These are phyloP conservation scores for Colletotrichum shisoi DNA, from an alignment of 2,329 filamentous ascomycete species.

Conservation along the genomic window DNA sequence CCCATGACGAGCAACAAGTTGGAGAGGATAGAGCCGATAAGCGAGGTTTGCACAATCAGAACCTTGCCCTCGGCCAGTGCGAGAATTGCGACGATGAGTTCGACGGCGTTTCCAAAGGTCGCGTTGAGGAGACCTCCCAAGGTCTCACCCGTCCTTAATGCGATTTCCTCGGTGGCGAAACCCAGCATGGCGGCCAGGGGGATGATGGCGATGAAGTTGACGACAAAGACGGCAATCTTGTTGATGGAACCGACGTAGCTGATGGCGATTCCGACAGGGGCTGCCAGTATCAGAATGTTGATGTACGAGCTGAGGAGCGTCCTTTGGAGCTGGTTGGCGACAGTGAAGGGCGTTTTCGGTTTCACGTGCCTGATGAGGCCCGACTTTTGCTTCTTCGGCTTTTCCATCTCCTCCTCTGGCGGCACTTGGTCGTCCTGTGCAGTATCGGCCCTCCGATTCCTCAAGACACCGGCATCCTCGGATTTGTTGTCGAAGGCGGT, in stretches of 20 bases:
- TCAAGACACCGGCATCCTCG: slow-evolving; percentile 43
- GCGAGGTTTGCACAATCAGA: slow-evolving; percentile 87
- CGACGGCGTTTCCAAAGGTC: slow-evolving; percentile 87
- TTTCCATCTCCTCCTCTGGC: slow-evolving; percentile 48
- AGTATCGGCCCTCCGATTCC: slow-evolving; percentile 48
- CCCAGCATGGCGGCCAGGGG: slow-evolving; percentile 86
- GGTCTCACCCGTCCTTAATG: slow-evolving; percentile 81
- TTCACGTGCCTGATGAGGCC: slow-evolving; percentile 56
- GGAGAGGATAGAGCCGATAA: slow-evolving; percentile 90
- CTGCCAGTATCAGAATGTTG: slow-evolving; percentile 80
- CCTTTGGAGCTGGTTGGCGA: slow-evolving; percentile 72
- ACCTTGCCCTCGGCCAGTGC: slow-evolving; percentile 78
- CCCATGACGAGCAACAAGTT: slow-evolving; percentile 89
- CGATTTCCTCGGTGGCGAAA: slow-evolving; percentile 90
- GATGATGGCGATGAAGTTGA: slow-evolving; percentile 95
- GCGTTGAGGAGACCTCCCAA: slow-evolving; percentile 89
- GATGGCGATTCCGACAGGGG: slow-evolving; percentile 80
- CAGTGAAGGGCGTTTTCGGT: slow-evolving; percentile 65
- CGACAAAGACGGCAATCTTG: slow-evolving; percentile 74
- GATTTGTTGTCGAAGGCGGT: slow-evolving; percentile 40
- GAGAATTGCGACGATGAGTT: slow-evolving; percentile 87
- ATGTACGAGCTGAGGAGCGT: slow-evolving; percentile 86
- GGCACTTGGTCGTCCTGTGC: slow-evolving; percentile 36
- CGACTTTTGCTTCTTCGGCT: slow-evolving; percentile 52
- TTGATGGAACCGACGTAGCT: slow-evolving; percentile 67